These are phyloP conservation scores for Barnettozyma californica DNA, from an alignment of 805 yeast species.

Conservation along the genomic window DNA sequence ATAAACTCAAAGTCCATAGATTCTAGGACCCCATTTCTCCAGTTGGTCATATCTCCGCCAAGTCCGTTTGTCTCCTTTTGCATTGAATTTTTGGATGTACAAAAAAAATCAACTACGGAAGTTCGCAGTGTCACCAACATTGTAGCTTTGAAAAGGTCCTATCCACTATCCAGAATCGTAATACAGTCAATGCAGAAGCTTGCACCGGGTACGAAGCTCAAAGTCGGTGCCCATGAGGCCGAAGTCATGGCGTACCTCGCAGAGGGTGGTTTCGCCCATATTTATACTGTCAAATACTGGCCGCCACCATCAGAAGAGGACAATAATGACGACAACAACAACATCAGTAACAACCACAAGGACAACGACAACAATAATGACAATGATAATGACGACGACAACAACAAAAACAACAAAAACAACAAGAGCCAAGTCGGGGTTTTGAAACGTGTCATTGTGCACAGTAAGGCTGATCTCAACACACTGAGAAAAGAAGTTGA, in stretches of 20 bases:
- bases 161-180: neutral
- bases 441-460: conserved; percentile 68
- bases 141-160: neutral
- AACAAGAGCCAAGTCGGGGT: conserved; percentile 39
- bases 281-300: conserved; percentile 56
- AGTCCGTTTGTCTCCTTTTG: neutral
- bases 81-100: neutral
- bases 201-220: conserved; percentile 46
- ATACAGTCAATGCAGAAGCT: conserved; percentile 21
- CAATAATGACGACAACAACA: conserved; percentile 25
- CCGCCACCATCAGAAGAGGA: conserved; percentile 33
- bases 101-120: neutral
- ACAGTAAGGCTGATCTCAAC: conserved; percentile 62
- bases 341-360: too few species aligned
- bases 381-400: neutral
- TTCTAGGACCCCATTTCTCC: neutral
- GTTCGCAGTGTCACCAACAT: neutral
- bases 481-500: conserved; percentile 71
- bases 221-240: conserved; percentile 59
- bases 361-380: too few species aligned
- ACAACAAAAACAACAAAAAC: conserved; percentile 20
- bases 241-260: conserved; percentile 53
- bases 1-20: neutral
- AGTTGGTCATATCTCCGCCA: neutral
- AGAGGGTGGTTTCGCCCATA: conserved; percentile 80